Percentiles rank a stretch among this genome's conserved stretches.
Evolutionary conservation across 208 protist genomes (phyloP).

Genomic region (Trypanosoma congolense): DNA sequence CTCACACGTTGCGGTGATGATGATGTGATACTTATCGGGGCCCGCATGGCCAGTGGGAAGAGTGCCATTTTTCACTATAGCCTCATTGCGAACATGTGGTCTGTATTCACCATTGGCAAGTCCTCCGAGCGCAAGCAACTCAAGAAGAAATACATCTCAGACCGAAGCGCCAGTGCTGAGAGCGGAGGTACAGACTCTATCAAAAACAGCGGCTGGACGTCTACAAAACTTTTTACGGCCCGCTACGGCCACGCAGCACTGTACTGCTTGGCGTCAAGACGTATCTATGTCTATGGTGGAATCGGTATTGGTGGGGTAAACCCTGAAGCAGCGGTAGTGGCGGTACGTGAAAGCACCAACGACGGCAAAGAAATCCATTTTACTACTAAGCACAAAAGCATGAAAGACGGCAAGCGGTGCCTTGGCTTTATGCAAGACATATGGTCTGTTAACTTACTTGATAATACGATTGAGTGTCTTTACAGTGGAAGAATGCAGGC

Average conservation of each 20-base stretch:
- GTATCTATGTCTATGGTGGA: constrained; percentile 73
- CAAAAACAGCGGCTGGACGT: neutral
- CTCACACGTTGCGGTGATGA: constrained; percentile 44
- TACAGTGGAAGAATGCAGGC: neutral
- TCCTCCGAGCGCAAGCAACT: neutral
- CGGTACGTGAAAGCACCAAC: neutral
- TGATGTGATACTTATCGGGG: constrained; percentile 45
- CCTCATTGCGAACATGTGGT: constrained; percentile 25
- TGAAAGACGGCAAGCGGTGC: neutral
- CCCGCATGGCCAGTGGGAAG: constrained; percentile 8
- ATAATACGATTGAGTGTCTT: constrained; percentile 7
- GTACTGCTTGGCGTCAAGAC: constrained; percentile 28
- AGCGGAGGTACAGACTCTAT: constrained; percentile 8
- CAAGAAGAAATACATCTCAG: neutral
- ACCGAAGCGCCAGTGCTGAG: too few species aligned
- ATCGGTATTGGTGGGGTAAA: constrained; percentile 14
- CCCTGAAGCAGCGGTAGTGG: neutral
- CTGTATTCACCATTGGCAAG: constrained; percentile 10
- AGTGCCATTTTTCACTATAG: constrained; percentile 27
- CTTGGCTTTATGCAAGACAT: constrained; percentile 20
- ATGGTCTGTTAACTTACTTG: constrained; percentile 16
- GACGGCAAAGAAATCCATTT: neutral
- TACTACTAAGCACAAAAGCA: neutral
- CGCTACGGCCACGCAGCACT: constrained; percentile 64
- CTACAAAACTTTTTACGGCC: constrained; percentile 1